Conservation (phyloP, 345 rosid genomes). For the Erodium maritimum region DNA sequence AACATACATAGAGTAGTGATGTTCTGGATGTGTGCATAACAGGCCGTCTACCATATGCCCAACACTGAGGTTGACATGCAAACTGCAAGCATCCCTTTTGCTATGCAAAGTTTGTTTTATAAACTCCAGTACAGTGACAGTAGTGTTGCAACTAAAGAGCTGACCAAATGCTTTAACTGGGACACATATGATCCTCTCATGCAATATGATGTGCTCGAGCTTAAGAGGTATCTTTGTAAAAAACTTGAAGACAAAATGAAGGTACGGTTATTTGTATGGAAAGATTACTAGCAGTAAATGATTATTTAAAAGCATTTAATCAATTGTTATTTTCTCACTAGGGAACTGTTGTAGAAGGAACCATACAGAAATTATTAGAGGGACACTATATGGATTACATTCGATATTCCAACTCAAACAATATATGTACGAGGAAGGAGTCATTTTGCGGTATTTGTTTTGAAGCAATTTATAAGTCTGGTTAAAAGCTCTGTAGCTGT, state of each 20-base stretch:
- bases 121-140: conserved; percentile 89
- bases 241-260: conserved; percentile 98
- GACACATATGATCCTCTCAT: conserved; percentile 91
- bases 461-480: background rate
- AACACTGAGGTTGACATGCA: conserved; percentile 87
- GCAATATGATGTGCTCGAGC: conserved; percentile 99
- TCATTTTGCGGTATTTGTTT: conserved; percentile 72
- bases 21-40: conserved; percentile 11
- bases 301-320: background rate
- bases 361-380: conserved; percentile 88
- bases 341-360: conserved; percentile 99
- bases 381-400: conserved; percentile 93
- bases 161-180: conserved; percentile 97
- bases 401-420: conserved; percentile 85
- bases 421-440: conserved; percentile 88
- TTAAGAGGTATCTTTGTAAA: conserved; percentile 81
- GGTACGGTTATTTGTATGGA: conserved; percentile 23
- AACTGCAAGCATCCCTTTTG: conserved; percentile 88
- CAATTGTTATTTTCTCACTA: conserved; percentile 7
- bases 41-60: conserved; percentile 99
- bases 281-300: background rate
- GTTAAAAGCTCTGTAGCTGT: background rate
- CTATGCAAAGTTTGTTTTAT: conserved; percentile 92
- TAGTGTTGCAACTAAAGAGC: conserved; percentile 91
- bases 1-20: conserved; percentile 7